These are phyloP conservation scores for Ogataea hybrid DNA, from an alignment of 1,139 yeast species.

Conservation along the genomic window DNA sequence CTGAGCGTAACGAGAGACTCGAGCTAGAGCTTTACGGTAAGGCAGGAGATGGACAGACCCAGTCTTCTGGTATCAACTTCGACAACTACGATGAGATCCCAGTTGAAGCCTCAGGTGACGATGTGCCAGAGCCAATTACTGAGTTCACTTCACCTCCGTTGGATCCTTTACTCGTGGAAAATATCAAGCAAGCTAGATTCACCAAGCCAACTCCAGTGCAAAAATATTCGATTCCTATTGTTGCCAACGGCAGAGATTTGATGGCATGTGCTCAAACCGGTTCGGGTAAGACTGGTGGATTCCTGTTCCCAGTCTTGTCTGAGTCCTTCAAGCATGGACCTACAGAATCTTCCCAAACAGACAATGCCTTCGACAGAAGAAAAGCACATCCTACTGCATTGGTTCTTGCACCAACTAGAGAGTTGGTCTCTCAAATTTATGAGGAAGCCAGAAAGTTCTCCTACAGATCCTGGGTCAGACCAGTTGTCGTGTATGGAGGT, in stretches of 20 bases:
- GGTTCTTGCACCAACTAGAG: constrained; percentile 98
- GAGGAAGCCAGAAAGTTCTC: constrained; percentile 96
- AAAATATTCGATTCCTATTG: constrained; percentile 97
- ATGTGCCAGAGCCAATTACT: constrained; percentile 91
- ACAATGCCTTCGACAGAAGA: constrained; percentile 59
- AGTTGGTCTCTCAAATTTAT: constrained; percentile 92
- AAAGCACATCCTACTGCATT: constrained; percentile 94
- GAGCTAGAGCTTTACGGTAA: constrained; percentile 88
- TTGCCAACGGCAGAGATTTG: constrained; percentile 92
- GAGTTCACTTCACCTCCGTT: constrained; percentile 91
- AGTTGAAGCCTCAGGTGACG: constrained; percentile 94
- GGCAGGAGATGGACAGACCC: constrained; percentile 77
- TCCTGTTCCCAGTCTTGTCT: constrained; percentile 94
- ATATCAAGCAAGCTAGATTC: constrained; percentile 85
- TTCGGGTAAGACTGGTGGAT: constrained; percentile 99
- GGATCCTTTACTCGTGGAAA: constrained; percentile 82
- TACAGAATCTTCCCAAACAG: constrained; percentile 47
- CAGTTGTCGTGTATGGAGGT: constrained; percentile 98
- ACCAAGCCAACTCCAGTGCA: constrained; percentile 98
- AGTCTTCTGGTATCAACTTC: constrained; percentile 96
- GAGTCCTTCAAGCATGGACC: constrained; percentile 93
- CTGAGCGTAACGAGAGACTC: constrained; percentile 64
- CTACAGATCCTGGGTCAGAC: constrained; percentile 98
- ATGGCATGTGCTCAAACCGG: constrained; percentile 99
- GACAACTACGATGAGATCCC: constrained; percentile 99